Evolutionary conservation across 2,329 filamentous ascomycete genomes (phyloP), one percentile per base, ranked within the genome.

Genomic region (Aspergillus ruber): DNA sequence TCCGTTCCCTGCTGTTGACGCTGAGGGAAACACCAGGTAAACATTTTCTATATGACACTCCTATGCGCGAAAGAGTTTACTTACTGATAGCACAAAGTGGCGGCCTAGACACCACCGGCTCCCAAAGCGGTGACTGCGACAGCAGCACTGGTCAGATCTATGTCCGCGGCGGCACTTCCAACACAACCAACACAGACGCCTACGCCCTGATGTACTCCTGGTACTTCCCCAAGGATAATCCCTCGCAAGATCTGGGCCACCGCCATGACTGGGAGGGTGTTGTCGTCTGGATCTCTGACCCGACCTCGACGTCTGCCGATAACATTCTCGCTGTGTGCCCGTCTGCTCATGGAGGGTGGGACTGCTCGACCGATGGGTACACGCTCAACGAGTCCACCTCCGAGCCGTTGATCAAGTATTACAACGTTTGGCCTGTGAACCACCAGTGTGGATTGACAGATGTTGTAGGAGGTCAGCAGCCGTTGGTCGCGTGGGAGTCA

Each of bases 1-100:
- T 7, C 79, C 81, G 0, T 84, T 81, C 57, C 80, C 81, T 0
- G 81, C 76, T 1, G 81, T 84, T 1, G 77, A 84, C 51, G 71
- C 72, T 0, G 62, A 67, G 0, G 82, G 81, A 2, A 72, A 84
- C 54, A 82, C 77, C 13, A 70, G 74, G 80, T 82, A 61, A 50
- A 69, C 55, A 15, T n/a, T 7, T 27, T 10, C 29, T n/a, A 33
- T n/a, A 1, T 10, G 13, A n/a, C 33, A n/a, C 13, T 17, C 13
- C 15, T 17, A 6, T 35, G 3, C 13, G 5, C 25, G 10, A 29
- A 29, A 29, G 25, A 10, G 21, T 15, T 32, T 32, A 33, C 18
- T 50, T 15, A 48, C 15, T 35, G 33, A 35, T 17, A 39, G 36
- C 3, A 15, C 4, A 3, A 45, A 77, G 74, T 42, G 74, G 66